Percentiles rank a stretch among this genome's conserved stretches.
Evolutionary conservation across 2,329 filamentous ascomycete species (phyloP).

Genomic region (Fusarium newnesense): DNA sequence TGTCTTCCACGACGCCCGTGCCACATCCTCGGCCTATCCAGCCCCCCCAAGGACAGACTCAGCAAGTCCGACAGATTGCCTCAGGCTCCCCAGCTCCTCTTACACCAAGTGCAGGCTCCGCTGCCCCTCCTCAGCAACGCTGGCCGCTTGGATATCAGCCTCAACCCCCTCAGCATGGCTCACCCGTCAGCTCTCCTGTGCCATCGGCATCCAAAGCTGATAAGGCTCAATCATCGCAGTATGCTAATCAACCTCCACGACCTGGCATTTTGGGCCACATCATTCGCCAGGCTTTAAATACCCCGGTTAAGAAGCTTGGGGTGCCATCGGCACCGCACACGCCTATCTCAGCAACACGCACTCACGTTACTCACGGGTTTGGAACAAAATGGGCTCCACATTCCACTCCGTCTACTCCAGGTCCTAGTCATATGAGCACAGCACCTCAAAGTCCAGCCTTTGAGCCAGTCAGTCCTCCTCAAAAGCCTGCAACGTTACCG

Average conservation of each 20-base stretch:
- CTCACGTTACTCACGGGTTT: slow-evolving; percentile 49
- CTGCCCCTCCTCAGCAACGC: slow-evolving; percentile 48
- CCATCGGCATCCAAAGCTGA: slow-evolving; percentile 43
- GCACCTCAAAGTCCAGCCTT: slow-evolving; percentile 63
- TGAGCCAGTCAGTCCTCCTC: slow-evolving; percentile 69
- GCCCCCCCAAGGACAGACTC: slow-evolving; percentile 43
- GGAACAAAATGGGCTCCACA: slow-evolving; percentile 70
- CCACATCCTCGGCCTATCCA: slow-evolving; percentile 49
- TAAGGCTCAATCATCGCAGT: slow-evolving; percentile 41
- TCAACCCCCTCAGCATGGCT: slow-evolving; percentile 45
- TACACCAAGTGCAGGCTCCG: slow-evolving; percentile 32
- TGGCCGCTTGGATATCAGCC: slow-evolving; percentile 47
- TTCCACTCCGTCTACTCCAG: slow-evolving; percentile 68
- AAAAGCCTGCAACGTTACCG: slow-evolving; percentile 51
- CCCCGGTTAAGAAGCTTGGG: slow-evolving; percentile 48
- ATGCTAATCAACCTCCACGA: slow-evolving; percentile 47
- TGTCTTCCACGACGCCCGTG: slow-evolving; percentile 49
- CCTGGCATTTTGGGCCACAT: slow-evolving; percentile 56
- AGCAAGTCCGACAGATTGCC: slow-evolving; percentile 45
- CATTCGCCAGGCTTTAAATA: slow-evolving; percentile 52
- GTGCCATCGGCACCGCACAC: slow-evolving; percentile 50
- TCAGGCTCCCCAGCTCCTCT: slow-evolving; percentile 47
- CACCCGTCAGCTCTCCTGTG: slow-evolving; percentile 40
- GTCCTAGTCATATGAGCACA: slow-evolving; percentile 47
- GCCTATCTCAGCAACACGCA: slow-evolving; percentile 46